Evolutionary conservation across 345 rosid genomes (phyloP).

Genomic region (Bruguiera parviflora): DNA sequence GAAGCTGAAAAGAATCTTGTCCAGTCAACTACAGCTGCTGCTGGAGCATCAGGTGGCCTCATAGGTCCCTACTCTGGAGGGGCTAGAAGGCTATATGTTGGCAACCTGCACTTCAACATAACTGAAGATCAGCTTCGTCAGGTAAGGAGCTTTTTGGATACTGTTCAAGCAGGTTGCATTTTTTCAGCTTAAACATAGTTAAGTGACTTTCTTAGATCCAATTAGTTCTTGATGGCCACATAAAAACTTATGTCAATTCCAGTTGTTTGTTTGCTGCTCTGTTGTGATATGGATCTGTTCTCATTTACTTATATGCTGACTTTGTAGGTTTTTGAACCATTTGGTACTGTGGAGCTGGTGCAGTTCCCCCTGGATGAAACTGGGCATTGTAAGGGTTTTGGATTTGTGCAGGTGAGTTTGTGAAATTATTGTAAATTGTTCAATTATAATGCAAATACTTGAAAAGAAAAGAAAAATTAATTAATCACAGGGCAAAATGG

Average conservation of each 20-base stretch:
- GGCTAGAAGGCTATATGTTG: slow-evolving; percentile 89
- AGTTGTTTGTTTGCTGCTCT: neutral
- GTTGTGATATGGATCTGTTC: neutral
- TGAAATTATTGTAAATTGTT: neutral
- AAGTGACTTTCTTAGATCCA: neutral
- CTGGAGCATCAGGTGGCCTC: slow-evolving; percentile 53
- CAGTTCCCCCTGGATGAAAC: slow-evolving; percentile 88
- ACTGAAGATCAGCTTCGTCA: slow-evolving; percentile 87
- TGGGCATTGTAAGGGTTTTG: slow-evolving; percentile 93
- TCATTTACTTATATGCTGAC: slow-evolving; percentile 9
- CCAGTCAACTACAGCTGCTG: slow-evolving; percentile 75
- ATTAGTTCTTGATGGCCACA: neutral
- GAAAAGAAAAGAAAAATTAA: neutral
- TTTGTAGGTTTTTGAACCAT: slow-evolving; percentile 85
- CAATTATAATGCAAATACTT: neutral
- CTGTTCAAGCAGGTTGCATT: neutral
- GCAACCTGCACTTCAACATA: slow-evolving; percentile 83
- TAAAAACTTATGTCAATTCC: neutral
- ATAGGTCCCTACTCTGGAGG: slow-evolving; percentile 78
- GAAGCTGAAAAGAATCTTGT: slow-evolving; percentile 99
- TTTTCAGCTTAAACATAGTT: neutral
- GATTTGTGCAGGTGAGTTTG: slow-evolving; percentile 82
- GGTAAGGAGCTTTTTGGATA: slow-evolving; percentile 35
- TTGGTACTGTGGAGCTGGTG: slow-evolving; percentile 93
- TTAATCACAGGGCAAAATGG: neutral